Evolutionary conservation across 495 filamentous ascomycete genomes (phyloP), one percentile per base, ranked within the genome.

Genomic region (Saxophila tyrrhenica): DNA sequence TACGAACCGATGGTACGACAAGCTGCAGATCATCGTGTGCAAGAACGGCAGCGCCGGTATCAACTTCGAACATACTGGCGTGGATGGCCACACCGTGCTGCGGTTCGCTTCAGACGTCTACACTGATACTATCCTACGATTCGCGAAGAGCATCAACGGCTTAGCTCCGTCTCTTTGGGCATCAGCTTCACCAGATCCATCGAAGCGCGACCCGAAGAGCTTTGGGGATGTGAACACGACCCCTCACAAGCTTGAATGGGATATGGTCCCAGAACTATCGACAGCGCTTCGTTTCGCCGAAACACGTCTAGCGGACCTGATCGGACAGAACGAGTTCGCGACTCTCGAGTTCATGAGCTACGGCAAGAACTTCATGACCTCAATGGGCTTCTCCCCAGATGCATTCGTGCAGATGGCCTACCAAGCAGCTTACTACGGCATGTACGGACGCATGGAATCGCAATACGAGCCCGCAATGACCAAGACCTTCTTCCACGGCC

Each of bases 371-470:
- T 95, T 94, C 62, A 98, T 98, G 65, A 97, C 89, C 1, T 89
- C 87, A 0, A 89, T 88, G 78, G 94, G 94, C 22, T 94, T 97
- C 66, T 96, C 92, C 0, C 92, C 92, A 0, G 92, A 98, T 67
- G 92, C 92, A 1, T 98, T 95, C 60, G 87, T 98, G 25, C 92
- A 98, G 67, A 97, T 97, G 92, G 94, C 92, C 2, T 97, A 95
- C 73, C 92, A 98, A 68, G 92, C 92, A 24, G 92, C 94, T 15
- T 97, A 98, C 73, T 98, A 97, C 63, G 92, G 94, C 25, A 80
- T 98, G 29, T 98, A 98, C 61, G 92, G 92, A 5, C 80, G 88
- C 3, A 76, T 95, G 3, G 92, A 97, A 69, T 94, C 87, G 64
- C 91, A 87, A 1, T 98, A 98, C 67, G 92, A 98, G 69, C 94